phyloP scores from a whole-genome alignment of 148 eudicot species.

The Rhododendron griersonianum region DNA sequence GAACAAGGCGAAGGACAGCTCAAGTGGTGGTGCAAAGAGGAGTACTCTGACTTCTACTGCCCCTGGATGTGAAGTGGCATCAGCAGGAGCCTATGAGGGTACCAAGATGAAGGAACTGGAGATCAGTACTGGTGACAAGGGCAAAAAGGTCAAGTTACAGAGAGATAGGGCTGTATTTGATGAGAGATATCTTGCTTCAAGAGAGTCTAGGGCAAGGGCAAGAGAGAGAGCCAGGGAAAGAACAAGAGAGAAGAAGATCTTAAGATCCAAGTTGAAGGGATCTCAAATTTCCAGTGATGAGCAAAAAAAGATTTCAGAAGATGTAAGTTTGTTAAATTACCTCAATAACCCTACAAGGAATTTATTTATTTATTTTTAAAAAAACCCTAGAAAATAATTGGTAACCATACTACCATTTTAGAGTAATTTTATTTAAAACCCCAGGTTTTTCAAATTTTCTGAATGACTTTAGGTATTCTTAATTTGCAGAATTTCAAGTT shows the following conservation, averaged over 20 bases:
- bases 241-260: slow-evolving; percentile 30
- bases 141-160: neutral
- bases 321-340: neutral
- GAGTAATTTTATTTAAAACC: neutral
- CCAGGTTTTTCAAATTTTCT: neutral
- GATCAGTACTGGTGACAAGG: neutral
- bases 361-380: neutral
- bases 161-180: neutral
- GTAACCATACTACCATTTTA: neutral
- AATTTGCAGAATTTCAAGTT: slow-evolving; percentile 8
- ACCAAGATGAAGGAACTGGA: neutral
- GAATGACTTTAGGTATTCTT: neutral
- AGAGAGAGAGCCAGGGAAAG: slow-evolving; percentile 62
- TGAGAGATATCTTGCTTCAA: slow-evolving; percentile 1
- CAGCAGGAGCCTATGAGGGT: too few species aligned
- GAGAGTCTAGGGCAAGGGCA: slow-evolving; percentile 51
- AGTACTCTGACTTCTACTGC: neutral
- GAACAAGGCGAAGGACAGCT: neutral
- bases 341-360: neutral
- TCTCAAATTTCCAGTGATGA: slow-evolving; percentile 1
- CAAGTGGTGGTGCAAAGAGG: neutral
- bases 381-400: neutral
- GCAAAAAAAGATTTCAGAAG: neutral
- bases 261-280: neutral
- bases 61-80: neutral